These are phyloP conservation scores for Sonneratia alba DNA, from an alignment of 345 rosid species.

Conservation along the genomic window DNA sequence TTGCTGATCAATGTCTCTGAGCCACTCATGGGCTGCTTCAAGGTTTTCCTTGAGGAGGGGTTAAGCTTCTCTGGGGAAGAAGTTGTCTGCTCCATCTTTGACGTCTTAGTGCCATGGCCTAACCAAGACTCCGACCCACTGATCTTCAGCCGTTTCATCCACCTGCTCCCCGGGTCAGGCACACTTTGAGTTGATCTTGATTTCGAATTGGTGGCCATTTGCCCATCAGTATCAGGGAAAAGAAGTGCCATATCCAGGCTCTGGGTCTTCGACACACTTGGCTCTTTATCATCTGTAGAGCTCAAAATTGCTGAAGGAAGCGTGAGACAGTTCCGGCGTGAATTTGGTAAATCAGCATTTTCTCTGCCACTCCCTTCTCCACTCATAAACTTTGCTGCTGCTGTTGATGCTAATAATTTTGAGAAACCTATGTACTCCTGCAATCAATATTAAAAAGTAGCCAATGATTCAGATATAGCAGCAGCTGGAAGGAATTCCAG, in stretches of 20 bases:
- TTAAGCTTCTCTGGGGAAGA: conserved; percentile 28
- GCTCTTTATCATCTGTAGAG: conserved; percentile 30
- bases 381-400: conserved; percentile 3
- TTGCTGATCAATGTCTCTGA: conserved; percentile 15
- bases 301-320: conserved; percentile 20
- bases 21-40: conserved; percentile 23
- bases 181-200: conserved; percentile 19
- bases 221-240: conserved; percentile 24
- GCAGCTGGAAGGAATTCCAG: conserved; percentile 2
- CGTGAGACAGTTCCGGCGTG: conserved; percentile 34
- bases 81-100: conserved; percentile 26
- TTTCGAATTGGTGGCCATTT: conserved; percentile 29
- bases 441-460: conserved; percentile 2
- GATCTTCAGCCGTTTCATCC: conserved; percentile 76
- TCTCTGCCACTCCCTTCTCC: conserved; percentile 7
- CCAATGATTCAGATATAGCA: neutral
- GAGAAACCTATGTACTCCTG: neutral
- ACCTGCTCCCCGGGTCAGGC: conserved; percentile 35
- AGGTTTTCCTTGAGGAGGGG: conserved; percentile 25
- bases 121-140: conserved; percentile 24
- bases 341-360: conserved; percentile 37
- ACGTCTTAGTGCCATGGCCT: conserved; percentile 32
- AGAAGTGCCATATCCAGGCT: conserved; percentile 56
- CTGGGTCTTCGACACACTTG: conserved; percentile 58
- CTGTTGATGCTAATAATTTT: conserved; percentile 8